Evolutionary conservation across 345 rosid species (phyloP), one percentile per base, ranked within the genome.

Genomic region (Turnera subulata): DNA sequence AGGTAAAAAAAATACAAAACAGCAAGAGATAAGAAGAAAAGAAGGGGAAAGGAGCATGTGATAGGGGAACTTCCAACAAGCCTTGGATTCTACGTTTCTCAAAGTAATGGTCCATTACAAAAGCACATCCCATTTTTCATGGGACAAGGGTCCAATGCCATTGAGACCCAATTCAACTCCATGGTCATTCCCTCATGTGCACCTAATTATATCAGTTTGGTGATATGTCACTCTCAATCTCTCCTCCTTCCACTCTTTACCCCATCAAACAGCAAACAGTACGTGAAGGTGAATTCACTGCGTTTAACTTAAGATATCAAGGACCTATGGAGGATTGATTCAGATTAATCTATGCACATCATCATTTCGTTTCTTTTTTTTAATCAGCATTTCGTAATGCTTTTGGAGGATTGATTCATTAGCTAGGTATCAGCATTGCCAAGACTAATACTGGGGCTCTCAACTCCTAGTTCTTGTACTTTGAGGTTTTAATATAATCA

Each of bases 31-130:
- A n/a, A 15, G 22, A 16, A 39, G n/a, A 24, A 26, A 44, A 43
- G 29, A 26, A 18, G 21, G 10, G 40, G 14, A 9, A 25, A 16
- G 55, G 11, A 26, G 53, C 39, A 55, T 37, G 57, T 61, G 67
- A 8, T 12, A 57, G 21, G 61, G 58, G 17, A 33, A 5, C 21
- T 20, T 35, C 48, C 42, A 9, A 24, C n/a, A 26, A 50, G 57
- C 69, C 57, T 65, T 40, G 63, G 69, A 65, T 65, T 56, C 69
- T 16, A 6, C 33, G 46, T 64, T 42, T 26, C 19, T 46, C 5
- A 43, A 44, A 32, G 26, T 25, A 23, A 1, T 38, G 55, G 55
- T 39, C 47, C 56, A 13, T 37, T 0, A 1, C 44, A 6, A 19
- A 1, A 12, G 18, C 33, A 45, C 24, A 15, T 22, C 51, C 35